phyloP scores from a whole-genome alignment of 495 filamentous ascomycete species.

The Aspergillus wentii region DNA sequence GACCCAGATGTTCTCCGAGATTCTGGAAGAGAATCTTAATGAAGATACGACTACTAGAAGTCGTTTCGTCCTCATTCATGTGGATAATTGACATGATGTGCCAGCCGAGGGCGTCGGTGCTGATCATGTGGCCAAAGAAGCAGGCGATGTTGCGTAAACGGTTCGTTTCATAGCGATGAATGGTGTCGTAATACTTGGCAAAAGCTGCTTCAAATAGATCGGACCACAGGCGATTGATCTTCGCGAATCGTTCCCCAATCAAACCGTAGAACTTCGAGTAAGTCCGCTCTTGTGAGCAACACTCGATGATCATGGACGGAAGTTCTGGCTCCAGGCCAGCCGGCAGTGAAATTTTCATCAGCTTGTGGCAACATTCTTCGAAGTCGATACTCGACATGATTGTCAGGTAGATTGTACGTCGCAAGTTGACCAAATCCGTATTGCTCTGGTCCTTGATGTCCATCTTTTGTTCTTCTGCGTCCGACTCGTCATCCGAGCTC shows the following conservation, averaged over 20 bases:
- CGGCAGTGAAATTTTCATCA: slow-evolving; percentile 88
- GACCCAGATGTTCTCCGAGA: slow-evolving; percentile 78
- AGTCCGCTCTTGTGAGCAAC: slow-evolving; percentile 89
- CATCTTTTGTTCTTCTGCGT: slow-evolving; percentile 65
- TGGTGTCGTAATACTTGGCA: slow-evolving; percentile 91
- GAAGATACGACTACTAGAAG: slow-evolving; percentile 90
- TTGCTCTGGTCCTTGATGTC: slow-evolving; percentile 99
- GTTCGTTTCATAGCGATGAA: slow-evolving; percentile 95
- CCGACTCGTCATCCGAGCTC: slow-evolving; percentile 76
- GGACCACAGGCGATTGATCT: slow-evolving; percentile 90
- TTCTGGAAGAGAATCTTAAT: slow-evolving; percentile 98
- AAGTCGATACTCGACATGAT: slow-evolving; percentile 94
- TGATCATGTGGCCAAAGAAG: slow-evolving; percentile 89
- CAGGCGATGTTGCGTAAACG: slow-evolving; percentile 87
- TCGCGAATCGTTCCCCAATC: slow-evolving; percentile 90
- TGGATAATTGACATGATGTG: slow-evolving; percentile 79
- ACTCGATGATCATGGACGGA: slow-evolving; percentile 94
- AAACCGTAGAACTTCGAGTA: slow-evolving; percentile 96
- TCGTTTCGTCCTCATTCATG: slow-evolving; percentile 95
- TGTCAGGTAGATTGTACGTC: slow-evolving; percentile 92
- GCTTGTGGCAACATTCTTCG: slow-evolving; percentile 92
- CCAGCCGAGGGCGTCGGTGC: slow-evolving; percentile 87
- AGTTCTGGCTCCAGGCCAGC: slow-evolving; percentile 85
- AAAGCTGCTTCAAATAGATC: slow-evolving; percentile 88
- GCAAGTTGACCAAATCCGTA: slow-evolving; percentile 87